Base-by-base conservation (phyloP, 768 basidiomycete genomes). In the Leucogyrophana mollusca region DNA sequence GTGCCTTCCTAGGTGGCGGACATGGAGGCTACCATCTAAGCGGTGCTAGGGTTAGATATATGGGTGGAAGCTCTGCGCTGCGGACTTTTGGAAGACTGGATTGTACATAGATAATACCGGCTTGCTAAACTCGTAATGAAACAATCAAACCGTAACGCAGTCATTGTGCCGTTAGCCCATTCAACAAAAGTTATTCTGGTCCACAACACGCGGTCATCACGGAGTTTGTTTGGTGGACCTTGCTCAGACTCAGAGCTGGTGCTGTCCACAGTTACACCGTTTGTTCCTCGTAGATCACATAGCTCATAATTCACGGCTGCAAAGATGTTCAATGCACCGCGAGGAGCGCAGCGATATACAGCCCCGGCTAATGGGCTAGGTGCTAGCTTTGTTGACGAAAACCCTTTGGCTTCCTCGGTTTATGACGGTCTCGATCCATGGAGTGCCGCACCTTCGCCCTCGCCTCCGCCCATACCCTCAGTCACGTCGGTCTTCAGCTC, bases 261-360 rank as follows among this genome's bases (percentile, higher is more conserved):
- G 27, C 27, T 30, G 20, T n/a, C n/a, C 32, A n/a, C 32, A n/a
- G 32, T 33, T 33, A 33, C n/a, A 33, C 9, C 32, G n/a, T 33
- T 33, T 33, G 32, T 33, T 9, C 32, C 32, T 33, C n/a, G n/a
- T n/a, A n/a, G n/a, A n/a, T n/a, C n/a, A n/a, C n/a, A n/a, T n/a
- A 30, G 27, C 7, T 30, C 27, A 30, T 30, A 30, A 30, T 30
- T 13, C 27, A 30, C 38, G 25, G n/a, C 43, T 36, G 27, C 56
- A 49, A 70, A 59, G 45, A 92, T 92, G 89, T 92, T 92, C 74
- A 91, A 92, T 72, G 78, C 87, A 41, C 89, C 89, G 44, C 78
- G 90, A 41, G 80, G 83, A 34, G 79, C 75, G 20, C 87, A 86
- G 55, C 73, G 84, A 50, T 89, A 90, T 57, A 69, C 73, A 27